Conservation (phyloP, 2,329 filamentous ascomycete species). For the Fusarium foetens region DNA sequence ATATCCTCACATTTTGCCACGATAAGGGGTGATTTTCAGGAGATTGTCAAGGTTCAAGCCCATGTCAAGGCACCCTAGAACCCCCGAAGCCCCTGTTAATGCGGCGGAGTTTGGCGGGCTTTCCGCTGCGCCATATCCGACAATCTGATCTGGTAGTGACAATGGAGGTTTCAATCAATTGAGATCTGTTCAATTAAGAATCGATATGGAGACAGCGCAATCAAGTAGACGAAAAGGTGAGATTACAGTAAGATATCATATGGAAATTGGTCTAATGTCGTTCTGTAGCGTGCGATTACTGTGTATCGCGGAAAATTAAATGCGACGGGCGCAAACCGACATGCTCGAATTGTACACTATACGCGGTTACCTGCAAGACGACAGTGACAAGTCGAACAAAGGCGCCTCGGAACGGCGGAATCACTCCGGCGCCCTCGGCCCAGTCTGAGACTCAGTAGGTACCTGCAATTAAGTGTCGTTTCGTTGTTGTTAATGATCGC, state of each 20-base stretch:
- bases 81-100: not conserved
- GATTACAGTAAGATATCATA: accelerated
- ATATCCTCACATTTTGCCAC: not conserved
- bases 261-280: not conserved
- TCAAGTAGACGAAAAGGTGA: conserved; percentile 38
- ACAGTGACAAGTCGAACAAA: conserved; percentile 18
- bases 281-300: conserved; percentile 50
- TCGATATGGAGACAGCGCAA: conserved; percentile 17
- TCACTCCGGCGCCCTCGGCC: not conserved
- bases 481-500: not conserved
- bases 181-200: not conserved
- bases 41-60: not conserved
- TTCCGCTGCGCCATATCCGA: conserved; percentile 15
- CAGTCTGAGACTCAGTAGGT: not conserved
- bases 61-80: not conserved
- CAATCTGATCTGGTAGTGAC: not conserved
- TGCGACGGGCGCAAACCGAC: conserved; percentile 52
- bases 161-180: no score
- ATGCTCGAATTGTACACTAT: conserved; percentile 53
- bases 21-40: conserved; percentile 23
- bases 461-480: accelerated
- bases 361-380: conserved; percentile 47
- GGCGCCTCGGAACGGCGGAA: not conserved
- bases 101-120: conserved; percentile 6
- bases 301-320: conserved; percentile 53